Evolutionary conservation across 2,329 filamentous ascomycete species (phyloP).

Genomic region (Paramyrothecium roridum): DNA sequence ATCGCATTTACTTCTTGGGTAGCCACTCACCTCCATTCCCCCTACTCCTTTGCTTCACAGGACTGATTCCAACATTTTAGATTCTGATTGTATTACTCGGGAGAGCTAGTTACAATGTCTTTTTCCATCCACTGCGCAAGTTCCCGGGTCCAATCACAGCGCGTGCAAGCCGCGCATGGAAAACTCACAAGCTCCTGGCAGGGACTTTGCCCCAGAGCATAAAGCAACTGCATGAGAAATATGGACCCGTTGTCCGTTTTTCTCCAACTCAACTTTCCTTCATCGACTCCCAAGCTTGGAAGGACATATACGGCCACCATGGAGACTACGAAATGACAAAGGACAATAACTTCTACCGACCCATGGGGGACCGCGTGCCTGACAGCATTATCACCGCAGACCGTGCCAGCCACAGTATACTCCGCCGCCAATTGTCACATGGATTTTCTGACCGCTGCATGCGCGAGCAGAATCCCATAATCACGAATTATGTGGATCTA

Average conservation of each 20-base stretch:
- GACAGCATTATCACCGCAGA: background rate
- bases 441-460: background rate
- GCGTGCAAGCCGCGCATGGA: background rate
- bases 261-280: background rate
- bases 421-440: background rate
- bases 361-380: background rate
- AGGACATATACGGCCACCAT: conserved; percentile 1
- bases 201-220: background rate
- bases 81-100: background rate
- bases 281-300: background rate
- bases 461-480: background rate
- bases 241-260: background rate
- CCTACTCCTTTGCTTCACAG: background rate
- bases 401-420: background rate
- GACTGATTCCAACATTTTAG: background rate
- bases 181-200: background rate
- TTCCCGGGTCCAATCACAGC: background rate
- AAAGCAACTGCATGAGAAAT: background rate
- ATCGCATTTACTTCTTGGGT: background rate
- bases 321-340: background rate
- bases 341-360: background rate
- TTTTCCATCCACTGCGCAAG: background rate
- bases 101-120: background rate
- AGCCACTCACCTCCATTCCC: background rate
- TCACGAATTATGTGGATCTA: background rate